Base-by-base conservation (phyloP, 208 protist genomes). In the Wallacemonas sp. region DNA sequence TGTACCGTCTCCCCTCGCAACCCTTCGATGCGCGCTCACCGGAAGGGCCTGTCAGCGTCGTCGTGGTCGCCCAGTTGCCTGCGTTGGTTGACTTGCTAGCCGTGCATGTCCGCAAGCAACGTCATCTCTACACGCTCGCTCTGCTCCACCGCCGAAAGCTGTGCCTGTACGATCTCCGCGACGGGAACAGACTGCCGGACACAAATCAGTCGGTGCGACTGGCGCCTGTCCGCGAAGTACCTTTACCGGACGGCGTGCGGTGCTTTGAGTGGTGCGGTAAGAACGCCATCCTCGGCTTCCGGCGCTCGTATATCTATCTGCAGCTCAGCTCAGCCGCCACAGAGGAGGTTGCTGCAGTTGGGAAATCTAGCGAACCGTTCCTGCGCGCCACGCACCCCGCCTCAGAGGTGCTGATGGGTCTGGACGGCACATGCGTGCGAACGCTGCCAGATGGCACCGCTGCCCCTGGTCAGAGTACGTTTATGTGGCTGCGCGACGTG, bases 321-420 rank as follows among this genome's bases (percentile, higher is more conserved):
- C 61, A 68, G 36, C 42, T 75, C 68, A 52, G 27, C 44, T 52
- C 62, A 5, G 46, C 27, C 50, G 30, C 29, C 13, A 59, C 45
- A 0, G 76, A 78, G 22, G 61, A 44, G 24, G 50, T 82, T 8
- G 57, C 63, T 48, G 38, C 22, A 5, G 48, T 68, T 3, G 63
- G 63, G 8, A 46, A 36, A 4, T 15, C 48, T 2, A 27, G 19
- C 15, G 46, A 24, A 22, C 82, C 79, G 21, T 64, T 86, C n/a
- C 59, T 89, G 37, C 64, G 87, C 22, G 71, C 82, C 17, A 70
- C 89, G 61, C 68, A 82, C 27, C 86, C 86, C 1, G 76, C 88
- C 0, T 78, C 82, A 9, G 86, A 92, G 67, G 71, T 86, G 19
- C 73, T 92, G 15, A 55, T 84, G 15, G 63, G 70, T 30, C 66